Percentiles rank a stretch among this genome's conserved stretches.
These are phyloP conservation scores for Fragilaria radians DNA, from an alignment of 108 stramenopile species.

Conservation along the genomic window DNA sequence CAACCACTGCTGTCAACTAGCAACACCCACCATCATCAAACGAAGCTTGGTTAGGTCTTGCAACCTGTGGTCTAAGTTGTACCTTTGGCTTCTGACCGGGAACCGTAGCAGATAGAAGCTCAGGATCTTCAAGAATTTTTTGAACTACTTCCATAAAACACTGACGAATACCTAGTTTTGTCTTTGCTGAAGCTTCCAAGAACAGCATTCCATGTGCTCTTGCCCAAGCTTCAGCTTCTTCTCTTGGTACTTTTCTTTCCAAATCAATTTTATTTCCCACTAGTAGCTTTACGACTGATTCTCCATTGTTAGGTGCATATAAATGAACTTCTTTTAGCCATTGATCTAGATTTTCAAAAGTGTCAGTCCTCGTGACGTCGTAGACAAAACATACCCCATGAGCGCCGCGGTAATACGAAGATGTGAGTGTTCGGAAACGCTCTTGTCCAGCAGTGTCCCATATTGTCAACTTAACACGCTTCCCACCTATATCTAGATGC, in stretches of 20 bases:
- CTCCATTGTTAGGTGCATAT: slow-evolving; percentile 92
- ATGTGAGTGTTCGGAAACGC: slow-evolving; percentile 97
- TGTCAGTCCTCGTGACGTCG: slow-evolving; percentile 96
- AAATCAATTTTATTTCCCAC: slow-evolving; percentile 98
- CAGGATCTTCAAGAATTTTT: slow-evolving; percentile 95
- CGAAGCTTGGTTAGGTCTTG: slow-evolving; percentile 3
- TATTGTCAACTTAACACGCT: slow-evolving; percentile 90
- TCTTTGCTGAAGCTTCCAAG: slow-evolving; percentile 94
- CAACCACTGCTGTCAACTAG: neutral
- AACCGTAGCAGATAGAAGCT: slow-evolving; percentile 83
- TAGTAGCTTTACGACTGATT: slow-evolving; percentile 93
- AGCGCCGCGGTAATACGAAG: slow-evolving; percentile 96
- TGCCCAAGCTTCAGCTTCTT: slow-evolving; percentile 93
- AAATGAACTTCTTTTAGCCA: slow-evolving; percentile 98
- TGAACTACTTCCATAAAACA: slow-evolving; percentile 93
- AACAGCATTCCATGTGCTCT: slow-evolving; percentile 93
- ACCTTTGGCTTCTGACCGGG: slow-evolving; percentile 73
- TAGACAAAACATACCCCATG: slow-evolving; percentile 99
- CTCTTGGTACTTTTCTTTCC: slow-evolving; percentile 59
- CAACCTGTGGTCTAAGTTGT: slow-evolving; percentile 9
- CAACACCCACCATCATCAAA: neutral
- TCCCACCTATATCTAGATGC: slow-evolving; percentile 75
- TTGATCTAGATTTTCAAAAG: slow-evolving; percentile 94
- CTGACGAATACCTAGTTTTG: slow-evolving; percentile 87
- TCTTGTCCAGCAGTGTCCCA: slow-evolving; percentile 99